Percentiles rank a stretch among this genome's conserved stretches.
phyloP scores from a whole-genome alignment of 1,139 yeast genomes.

The Taiozyma onychis region DNA sequence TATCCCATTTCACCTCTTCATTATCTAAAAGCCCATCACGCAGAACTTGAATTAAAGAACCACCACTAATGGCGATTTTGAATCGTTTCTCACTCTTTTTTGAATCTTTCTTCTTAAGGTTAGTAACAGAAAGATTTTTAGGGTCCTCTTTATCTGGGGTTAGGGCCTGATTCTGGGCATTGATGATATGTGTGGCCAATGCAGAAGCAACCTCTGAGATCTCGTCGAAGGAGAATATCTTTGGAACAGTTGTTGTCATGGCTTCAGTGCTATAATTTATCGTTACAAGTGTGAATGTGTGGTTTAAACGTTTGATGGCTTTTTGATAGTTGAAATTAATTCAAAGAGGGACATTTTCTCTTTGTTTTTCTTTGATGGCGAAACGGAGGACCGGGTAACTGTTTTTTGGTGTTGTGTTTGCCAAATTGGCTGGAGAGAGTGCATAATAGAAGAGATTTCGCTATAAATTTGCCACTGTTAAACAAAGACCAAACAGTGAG shows the following conservation, averaged over 20 bases:
- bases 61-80: slow-evolving; percentile 89
- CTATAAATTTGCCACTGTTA: too few relatives aligned
- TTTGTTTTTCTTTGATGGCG: neutral
- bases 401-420: too few relatives aligned
- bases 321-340: neutral
- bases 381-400: neutral
- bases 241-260: slow-evolving; percentile 92
- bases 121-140: slow-evolving; percentile 16
- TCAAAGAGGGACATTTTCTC: neutral
- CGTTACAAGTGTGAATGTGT: too few relatives aligned
- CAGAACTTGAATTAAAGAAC: slow-evolving; percentile 80
- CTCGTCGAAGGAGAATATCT: slow-evolving; percentile 85
- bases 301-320: too few relatives aligned
- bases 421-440: too few relatives aligned
- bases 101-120: slow-evolving; percentile 9
- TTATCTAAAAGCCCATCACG: slow-evolving; percentile 78
- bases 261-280: neutral
- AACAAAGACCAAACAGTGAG: too few relatives aligned
- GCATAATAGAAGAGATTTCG: too few relatives aligned
- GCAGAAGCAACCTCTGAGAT: slow-evolving; percentile 90
- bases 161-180: slow-evolving; percentile 59
- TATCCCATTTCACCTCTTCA: slow-evolving; percentile 79
- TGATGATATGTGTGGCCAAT: slow-evolving; percentile 82
- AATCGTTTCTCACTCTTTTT: slow-evolving; percentile 58
- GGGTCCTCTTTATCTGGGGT: slow-evolving; percentile 6